phyloP scores from a whole-genome alignment of 2,329 filamentous ascomycete genomes.

The Metarhizium humberi region DNA sequence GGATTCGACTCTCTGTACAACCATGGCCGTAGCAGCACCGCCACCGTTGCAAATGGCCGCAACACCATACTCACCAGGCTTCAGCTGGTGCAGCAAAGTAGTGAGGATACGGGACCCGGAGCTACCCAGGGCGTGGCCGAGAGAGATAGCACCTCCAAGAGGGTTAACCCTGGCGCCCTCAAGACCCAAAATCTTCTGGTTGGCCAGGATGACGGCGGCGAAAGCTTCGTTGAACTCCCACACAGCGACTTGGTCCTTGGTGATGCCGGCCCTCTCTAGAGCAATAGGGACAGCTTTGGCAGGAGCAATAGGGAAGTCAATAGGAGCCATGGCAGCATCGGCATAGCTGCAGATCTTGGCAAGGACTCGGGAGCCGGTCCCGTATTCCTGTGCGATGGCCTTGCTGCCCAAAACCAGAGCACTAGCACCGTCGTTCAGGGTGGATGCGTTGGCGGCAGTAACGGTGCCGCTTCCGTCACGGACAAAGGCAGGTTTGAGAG shows the following conservation, averaged over 20 bases:
- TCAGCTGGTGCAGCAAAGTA: conserved; percentile 82
- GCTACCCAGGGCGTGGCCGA: conserved; percentile 88
- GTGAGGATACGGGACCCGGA: conserved; percentile 87
- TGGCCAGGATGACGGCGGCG: conserved; percentile 88
- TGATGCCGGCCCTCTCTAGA: conserved; percentile 79
- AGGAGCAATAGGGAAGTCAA: conserved; percentile 92
- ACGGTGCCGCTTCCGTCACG: conserved; percentile 80
- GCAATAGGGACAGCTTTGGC: conserved; percentile 88
- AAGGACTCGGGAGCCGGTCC: conserved; percentile 68
- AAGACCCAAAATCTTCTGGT: conserved; percentile 82
- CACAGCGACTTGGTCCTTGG: conserved; percentile 80
- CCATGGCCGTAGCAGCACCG: conserved; percentile 81
- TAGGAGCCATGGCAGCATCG: conserved; percentile 81
- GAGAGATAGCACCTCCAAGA: conserved; percentile 80
- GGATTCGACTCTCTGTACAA: conserved; percentile 72
- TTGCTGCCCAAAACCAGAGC: conserved; percentile 80
- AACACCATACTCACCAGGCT: conserved; percentile 87
- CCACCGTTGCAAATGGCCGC: conserved; percentile 97
- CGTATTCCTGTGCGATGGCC: conserved; percentile 72
- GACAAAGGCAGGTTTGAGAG: conserved; percentile 84
- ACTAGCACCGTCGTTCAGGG: conserved; percentile 88
- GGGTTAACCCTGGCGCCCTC: conserved; percentile 75
- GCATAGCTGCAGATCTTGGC: conserved; percentile 78
- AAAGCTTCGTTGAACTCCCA: conserved; percentile 99
- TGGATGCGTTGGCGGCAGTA: conserved; percentile 89